Evolutionary conservation across 306 rosid genomes (phyloP), one percentile per base, ranked within the genome.

Genomic region (Acacia crassicarpa): DNA sequence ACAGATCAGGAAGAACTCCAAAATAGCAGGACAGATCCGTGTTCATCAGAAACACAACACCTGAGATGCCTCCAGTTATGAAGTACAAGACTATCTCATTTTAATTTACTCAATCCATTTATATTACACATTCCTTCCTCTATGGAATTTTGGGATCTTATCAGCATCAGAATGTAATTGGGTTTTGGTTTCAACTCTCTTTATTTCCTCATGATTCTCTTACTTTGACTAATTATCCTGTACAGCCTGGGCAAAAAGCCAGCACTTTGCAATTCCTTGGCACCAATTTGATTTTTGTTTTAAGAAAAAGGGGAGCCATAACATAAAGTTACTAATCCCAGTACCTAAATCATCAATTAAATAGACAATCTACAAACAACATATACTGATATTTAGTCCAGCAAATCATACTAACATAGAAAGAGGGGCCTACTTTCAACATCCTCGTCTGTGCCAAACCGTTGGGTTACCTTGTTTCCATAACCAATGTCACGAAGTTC

Each of bases 401-500:
- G 27, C 41, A 80, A 82, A 54, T 78, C 43, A 75, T 51, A 67
- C 40, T 68, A 48, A 66, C 80, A 82, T 70, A 56, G 75, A 82
- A 76, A 77, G 72, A 54, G 80, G 69, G 45, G 74, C 94, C 40
- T 93, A 95, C 99, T 91, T 85, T 95, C 98, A 51, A 95, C 86
- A 78, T 86, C 67, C 67, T 95, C 98, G 25, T 86, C 88, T 14
- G 99, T 93, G 58, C 85, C 89, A 75, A 92, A 76, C 53, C 99
- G 88, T 72, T 89, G 91, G 25, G 90, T 73, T 69, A 91, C 92
- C 89, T 95, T 93, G 92, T 87, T 93, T 84, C 99, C 98, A 45
- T 90, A 86, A 66, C 86, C 89, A 79, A 95, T 51, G 38, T 95
- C 99, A 68, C 98, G 98, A 72, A 95, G 96, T 84, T 95, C 98